Conservation (phyloP, 2,329 filamentous ascomycete genomes). For the Colletotrichum destructivum region DNA sequence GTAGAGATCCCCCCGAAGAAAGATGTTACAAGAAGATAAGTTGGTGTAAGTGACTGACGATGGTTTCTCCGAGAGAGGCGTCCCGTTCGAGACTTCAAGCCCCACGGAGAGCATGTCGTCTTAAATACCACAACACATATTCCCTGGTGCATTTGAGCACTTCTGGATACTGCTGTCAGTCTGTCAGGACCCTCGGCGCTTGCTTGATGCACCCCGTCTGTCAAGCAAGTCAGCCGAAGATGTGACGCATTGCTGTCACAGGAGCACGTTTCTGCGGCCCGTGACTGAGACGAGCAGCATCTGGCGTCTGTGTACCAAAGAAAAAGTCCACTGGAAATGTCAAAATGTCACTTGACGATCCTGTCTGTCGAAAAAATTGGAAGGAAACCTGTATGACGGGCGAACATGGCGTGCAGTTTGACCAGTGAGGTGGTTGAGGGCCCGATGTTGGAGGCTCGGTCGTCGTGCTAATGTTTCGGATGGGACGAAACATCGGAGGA, state of each 20-base stretch:
- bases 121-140: slow-evolving; percentile 21
- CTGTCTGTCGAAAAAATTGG: background rate
- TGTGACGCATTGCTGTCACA: slow-evolving; percentile 40
- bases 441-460: slow-evolving; percentile 11
- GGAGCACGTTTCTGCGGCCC: slow-evolving; percentile 23
- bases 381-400: slow-evolving; percentile 19
- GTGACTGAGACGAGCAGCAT: slow-evolving; percentile 24
- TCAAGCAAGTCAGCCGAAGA: slow-evolving; percentile 15
- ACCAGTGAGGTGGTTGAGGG: slow-evolving; percentile 45
- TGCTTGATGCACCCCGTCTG: slow-evolving; percentile 17
- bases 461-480: slow-evolving; percentile 46
- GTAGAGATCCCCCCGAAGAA: background rate
- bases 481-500: slow-evolving; percentile 38
- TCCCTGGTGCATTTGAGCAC: background rate
- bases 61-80: slow-evolving; percentile 5
- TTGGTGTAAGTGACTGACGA: background rate
- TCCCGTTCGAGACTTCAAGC: background rate
- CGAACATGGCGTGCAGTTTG: background rate
- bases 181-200: slow-evolving; percentile 1
- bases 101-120: slow-evolving; percentile 11
- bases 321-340: background rate
- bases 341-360: slow-evolving; percentile 17
- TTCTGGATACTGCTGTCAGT: slow-evolving; percentile 11
- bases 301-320: background rate
- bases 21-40: slow-evolving; percentile 1